Evolutionary conservation across 169 alveolate genomes (phyloP).

Genomic region (Plasmodium ovale): DNA sequence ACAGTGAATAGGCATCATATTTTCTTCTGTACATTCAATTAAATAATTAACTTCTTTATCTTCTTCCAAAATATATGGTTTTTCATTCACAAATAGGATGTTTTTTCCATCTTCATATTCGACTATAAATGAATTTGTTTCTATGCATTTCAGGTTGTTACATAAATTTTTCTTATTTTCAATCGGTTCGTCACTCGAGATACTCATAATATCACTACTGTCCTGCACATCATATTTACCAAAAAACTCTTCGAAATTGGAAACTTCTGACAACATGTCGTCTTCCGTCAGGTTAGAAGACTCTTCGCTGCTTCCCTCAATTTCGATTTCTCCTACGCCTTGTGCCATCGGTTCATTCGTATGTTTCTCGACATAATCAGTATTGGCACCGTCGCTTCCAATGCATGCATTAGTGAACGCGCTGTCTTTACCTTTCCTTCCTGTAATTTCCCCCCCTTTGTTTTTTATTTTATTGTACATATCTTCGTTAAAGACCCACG

Average conservation of each 20-base stretch:
- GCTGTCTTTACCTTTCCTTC: not conserved
- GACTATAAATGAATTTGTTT: conserved; percentile 49
- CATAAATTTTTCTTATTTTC: conserved; percentile 5
- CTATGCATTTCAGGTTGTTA: conserved; percentile 8
- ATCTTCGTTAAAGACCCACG: conserved; percentile 37
- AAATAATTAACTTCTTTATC: conserved; percentile 53
- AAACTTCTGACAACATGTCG: not conserved
- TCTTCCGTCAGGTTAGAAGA: conserved; percentile 23
- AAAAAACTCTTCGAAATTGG: conserved; percentile 24
- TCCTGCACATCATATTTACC: conserved; percentile 20
- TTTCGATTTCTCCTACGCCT: no score
- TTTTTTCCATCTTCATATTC: conserved; percentile 37
- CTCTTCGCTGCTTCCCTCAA: not conserved
- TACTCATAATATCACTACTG: conserved; percentile 25
- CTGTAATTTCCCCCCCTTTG: not conserved
- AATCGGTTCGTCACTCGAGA: conserved; percentile 11
- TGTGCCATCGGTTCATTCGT: not conserved
- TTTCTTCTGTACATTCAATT: conserved; percentile 34
- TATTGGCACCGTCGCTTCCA: no score
- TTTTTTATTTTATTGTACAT: conserved; percentile 3
- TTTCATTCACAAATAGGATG: conserved; percentile 38
- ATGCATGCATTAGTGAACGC: no score
- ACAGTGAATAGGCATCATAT: conserved; percentile 25
- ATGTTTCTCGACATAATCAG: no score
- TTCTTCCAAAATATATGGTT: conserved; percentile 35